A percentile compares a stretch with the other conserved stretches of the same genome.
phyloP scores from a whole-genome alignment of 2,329 filamentous ascomycete genomes.

The Zasmidium cellare region DNA sequence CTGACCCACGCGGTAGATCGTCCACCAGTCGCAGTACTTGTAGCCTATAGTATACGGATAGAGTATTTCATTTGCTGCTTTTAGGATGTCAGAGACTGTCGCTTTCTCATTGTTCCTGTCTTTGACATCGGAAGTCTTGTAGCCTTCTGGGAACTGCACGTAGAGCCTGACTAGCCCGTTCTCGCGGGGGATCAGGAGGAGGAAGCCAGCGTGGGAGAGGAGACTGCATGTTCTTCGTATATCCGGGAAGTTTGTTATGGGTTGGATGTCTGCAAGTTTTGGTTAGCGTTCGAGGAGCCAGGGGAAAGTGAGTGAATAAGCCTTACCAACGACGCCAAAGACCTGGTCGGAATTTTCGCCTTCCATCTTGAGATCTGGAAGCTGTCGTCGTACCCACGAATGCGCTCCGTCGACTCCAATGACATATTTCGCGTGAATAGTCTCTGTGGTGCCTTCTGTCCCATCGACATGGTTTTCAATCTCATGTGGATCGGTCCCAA shows the following conservation, averaged over 20 bases:
- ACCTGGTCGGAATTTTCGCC: constrained; percentile 25
- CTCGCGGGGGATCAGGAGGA: constrained; percentile 76
- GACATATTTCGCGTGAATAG: constrained; percentile 22
- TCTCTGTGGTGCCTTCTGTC: constrained; percentile 18
- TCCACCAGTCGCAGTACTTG: constrained; percentile 37
- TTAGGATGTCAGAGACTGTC: constrained; percentile 60
- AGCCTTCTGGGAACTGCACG: constrained; percentile 32
- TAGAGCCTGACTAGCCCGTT: constrained; percentile 26
- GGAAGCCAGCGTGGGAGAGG: constrained; percentile 65
- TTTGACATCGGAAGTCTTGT: constrained; percentile 50
- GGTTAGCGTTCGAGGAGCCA: neutral
- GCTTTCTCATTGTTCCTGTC: constrained; percentile 60
- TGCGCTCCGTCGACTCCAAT: constrained; percentile 26
- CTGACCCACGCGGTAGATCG: constrained; percentile 74
- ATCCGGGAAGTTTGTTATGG: constrained; percentile 50
- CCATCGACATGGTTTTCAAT: constrained; percentile 14
- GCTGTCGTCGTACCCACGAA: constrained; percentile 14
- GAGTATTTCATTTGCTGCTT: constrained; percentile 62
- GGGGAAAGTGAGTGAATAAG: too few species aligned
- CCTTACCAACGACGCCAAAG: constrained; percentile 28
- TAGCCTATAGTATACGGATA: constrained; percentile 56
- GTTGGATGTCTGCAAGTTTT: constrained; percentile 22
- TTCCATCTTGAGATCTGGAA: constrained; percentile 17
- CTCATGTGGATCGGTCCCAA: constrained; percentile 51
- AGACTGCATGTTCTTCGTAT: constrained; percentile 79